phyloP scores from a whole-genome alignment of 2,329 filamentous ascomycete species.

The Colletotrichum australisinense region DNA sequence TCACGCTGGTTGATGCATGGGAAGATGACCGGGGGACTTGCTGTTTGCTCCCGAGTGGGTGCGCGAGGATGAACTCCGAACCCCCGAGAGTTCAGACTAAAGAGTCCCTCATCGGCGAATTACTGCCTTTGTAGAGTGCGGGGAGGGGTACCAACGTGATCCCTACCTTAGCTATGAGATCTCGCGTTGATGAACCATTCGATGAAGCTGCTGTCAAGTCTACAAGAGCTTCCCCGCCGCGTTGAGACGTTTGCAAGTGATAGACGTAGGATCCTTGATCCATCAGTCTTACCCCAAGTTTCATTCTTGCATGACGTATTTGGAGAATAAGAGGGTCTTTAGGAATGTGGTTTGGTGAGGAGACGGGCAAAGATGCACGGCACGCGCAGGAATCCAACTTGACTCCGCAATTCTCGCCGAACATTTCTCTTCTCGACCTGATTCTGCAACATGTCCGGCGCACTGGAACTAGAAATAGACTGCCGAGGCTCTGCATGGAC shows the following conservation, averaged over 20 bases:
- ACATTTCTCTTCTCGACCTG: constrained; percentile 1
- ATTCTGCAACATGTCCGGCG: background rate
- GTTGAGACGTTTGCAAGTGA: background rate
- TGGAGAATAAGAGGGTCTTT: constrained; percentile 13
- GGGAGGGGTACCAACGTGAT: background rate
- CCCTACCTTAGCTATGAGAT: background rate
- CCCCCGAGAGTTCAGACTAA: constrained; percentile 9
- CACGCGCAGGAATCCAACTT: background rate
- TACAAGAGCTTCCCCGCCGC: background rate
- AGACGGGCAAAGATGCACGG: background rate
- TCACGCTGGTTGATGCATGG: background rate
- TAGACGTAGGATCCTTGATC: background rate
- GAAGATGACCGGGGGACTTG: background rate
- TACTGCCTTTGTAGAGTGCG: constrained; percentile 1
- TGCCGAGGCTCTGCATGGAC: background rate
- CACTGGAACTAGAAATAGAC: background rate
- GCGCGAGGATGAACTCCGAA: constrained; percentile 12
- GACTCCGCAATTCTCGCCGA: constrained; percentile 8
- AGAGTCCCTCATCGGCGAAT: constrained; percentile 5
- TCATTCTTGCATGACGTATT: constrained; percentile 11
- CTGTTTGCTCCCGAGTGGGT: background rate
- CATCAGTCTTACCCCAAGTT: constrained; percentile 4
- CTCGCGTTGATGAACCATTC: background rate
- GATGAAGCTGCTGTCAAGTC: background rate
- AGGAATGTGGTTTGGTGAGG: background rate